These are phyloP conservation scores for Rhizophagus prolifer DNA, from an alignment of 192 early-diverging fungal species.

Conservation along the genomic window DNA sequence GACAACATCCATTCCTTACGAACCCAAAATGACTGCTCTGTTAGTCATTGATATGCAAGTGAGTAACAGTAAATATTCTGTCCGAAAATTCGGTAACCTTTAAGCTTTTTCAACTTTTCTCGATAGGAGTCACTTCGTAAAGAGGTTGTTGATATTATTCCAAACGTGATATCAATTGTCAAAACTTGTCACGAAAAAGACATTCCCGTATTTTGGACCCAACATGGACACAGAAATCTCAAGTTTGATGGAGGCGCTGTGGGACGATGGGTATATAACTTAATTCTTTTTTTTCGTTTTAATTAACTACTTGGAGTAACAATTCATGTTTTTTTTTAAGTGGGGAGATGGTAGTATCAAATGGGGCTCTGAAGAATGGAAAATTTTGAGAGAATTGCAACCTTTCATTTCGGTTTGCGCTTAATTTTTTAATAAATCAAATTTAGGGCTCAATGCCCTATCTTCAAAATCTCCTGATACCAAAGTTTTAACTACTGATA, in stretches of 20 bases:
- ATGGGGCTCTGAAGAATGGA: constrained; percentile 1
- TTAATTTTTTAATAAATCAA: neutral
- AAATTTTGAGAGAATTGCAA: neutral
- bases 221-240: constrained; percentile 1
- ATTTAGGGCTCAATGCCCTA: neutral
- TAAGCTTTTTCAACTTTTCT: no score
- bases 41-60: no score
- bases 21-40: no score
- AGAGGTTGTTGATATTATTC: neutral
- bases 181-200: neutral
- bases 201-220: constrained; percentile 2
- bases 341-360: neutral
- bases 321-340: neutral
- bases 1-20: no score
- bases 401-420: neutral
- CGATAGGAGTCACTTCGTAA: neutral
- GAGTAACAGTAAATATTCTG: no score
- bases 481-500: neutral
- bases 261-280: neutral
- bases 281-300: neutral
- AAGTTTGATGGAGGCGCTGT: neutral
- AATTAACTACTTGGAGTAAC: neutral
- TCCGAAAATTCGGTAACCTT: no score
- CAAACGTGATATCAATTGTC: neutral
- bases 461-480: neutral